phyloP scores from a whole-genome alignment of 441 rosid species.

The Aleurites moluccanus region DNA sequence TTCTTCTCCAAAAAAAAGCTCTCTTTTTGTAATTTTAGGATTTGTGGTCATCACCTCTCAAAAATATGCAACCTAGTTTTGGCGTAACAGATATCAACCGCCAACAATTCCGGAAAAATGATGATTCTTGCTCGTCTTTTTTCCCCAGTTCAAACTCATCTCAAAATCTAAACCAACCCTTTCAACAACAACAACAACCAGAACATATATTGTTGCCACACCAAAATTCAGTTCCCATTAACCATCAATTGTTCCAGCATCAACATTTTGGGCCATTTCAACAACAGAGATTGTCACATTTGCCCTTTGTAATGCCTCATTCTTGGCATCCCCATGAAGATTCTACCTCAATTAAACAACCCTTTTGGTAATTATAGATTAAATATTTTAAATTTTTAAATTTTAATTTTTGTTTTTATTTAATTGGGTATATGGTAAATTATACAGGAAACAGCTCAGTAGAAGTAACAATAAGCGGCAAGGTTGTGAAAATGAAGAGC shows the following conservation, averaged over 20 bases:
- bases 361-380: slow-evolving; percentile 38
- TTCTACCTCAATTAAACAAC: slow-evolving; percentile 31
- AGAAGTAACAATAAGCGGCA: slow-evolving; percentile 12
- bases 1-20: neutral
- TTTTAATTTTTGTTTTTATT: neutral
- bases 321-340: slow-evolving; percentile 40
- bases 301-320: slow-evolving; percentile 25
- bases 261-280: slow-evolving; percentile 29
- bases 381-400: neutral
- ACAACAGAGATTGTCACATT: slow-evolving; percentile 6
- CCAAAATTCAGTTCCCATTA: neutral
- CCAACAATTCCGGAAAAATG: slow-evolving; percentile 13
- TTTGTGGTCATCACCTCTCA: neutral
- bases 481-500: neutral
- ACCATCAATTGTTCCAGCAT: slow-evolving; percentile 28
- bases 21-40: neutral
- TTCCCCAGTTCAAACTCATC: slow-evolving; percentile 27
- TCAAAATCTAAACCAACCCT: slow-evolving; percentile 13
- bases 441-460: slow-evolving; percentile 33
- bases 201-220: slow-evolving; percentile 18
- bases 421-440: slow-evolving; percentile 13
- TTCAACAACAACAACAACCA: slow-evolving; percentile 10
- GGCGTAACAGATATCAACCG: slow-evolving; percentile 15
- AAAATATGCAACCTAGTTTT: slow-evolving; percentile 25
- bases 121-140: slow-evolving; percentile 20